Evolutionary conservation across 805 yeast genomes (phyloP), one percentile per base, ranked within the genome.

Genomic region (Candida jianshihensis): DNA sequence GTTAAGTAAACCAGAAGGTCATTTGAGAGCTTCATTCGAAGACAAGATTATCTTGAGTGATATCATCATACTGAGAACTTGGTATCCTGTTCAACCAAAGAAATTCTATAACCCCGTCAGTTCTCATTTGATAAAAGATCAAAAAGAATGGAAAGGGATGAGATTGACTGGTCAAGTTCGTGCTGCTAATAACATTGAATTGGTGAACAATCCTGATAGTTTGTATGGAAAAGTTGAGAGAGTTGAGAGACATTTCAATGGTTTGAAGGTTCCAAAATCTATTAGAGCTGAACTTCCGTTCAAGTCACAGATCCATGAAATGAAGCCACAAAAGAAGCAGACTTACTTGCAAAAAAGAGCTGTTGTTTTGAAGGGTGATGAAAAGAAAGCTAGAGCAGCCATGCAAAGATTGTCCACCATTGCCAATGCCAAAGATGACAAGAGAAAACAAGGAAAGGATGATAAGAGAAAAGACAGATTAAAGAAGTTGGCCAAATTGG

Each of bases 61-160:
- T 60, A 82, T 86, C 37, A 74, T 92, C 13, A 80, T 90, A 50
- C 65, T 92, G 57, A 80, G 95, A 57, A 89, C 97, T 4, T 92
- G 98, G 98, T 89, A 88, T 57, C 97, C 97, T 2, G 94, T 92
- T 26, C 78, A 74, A 46, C 84, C 92, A 13, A 82, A 90, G 60
- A 78, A 78, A 58, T 92, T 87, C 62, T 94, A 90, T 62, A 94
- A 92, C 56, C 97, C 97, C 2, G 97, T 92, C 16, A 84, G 97
- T 0, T 92, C 98, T 2, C 67, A 90, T 55, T 68, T 94, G 50
- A 61, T 89, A 40, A 56, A 66, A 25, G 75, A 87, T 47, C 92
- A 92, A 63, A 67, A 71, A 22, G 85, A 85, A 52, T 92, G 99
- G 99, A 75, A 75, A 53, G 99, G 99, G 44, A 88, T 92, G 95